Base-by-base conservation (phyloP, 345 rosid species). In the Excoecaria agallocha region DNA sequence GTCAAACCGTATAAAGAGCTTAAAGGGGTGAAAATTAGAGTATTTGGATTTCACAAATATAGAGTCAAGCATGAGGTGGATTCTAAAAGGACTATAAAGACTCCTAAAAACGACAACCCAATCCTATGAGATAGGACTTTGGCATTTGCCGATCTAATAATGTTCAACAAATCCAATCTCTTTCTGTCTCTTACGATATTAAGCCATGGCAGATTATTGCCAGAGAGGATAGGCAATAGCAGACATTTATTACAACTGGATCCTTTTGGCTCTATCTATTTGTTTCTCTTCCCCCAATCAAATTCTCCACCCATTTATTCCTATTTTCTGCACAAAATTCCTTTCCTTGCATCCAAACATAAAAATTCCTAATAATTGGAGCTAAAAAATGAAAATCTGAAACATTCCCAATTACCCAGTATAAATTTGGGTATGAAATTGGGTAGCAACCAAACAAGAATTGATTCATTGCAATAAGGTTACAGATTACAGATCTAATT, bases 171-270 rank as follows among this genome's bases (percentile, higher is more conserved):
- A 60, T 17, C 62, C 68, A 48, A 58, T 30, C 61, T 25, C 45
- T 30, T 30, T 16, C 16, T 66, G 65, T 74, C 73, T 68, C 59
- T 48, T 68, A 48, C 78, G 48, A 75, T 46, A 15, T 16, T 35
- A 58, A 30, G 37, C 22, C 66, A 67, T 39, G 56, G 22, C 49
- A 41, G 8, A 3, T 8, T 8, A 51, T 19, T 41, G 73, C 22
- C 35, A n/a, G 12, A 60, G 45, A 30, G 59, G 17, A 39, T 37
- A 49, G 66, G 49, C 57, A 72, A 41, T 48, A 61, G 43, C 74
- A 41, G 70, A 68, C 79, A 69, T 69, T 50, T 57, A 76, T 76
- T 69, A 22, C 79, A 61, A 69, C 69, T 52, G 73, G 48, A 16
- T 37, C 55, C 41, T 52, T 62, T 62, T 76, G 56, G 74, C 48